Conservation (phyloP, 2,329 filamentous ascomycete genomes). For the Pyrenochaeta sp. region DNA sequence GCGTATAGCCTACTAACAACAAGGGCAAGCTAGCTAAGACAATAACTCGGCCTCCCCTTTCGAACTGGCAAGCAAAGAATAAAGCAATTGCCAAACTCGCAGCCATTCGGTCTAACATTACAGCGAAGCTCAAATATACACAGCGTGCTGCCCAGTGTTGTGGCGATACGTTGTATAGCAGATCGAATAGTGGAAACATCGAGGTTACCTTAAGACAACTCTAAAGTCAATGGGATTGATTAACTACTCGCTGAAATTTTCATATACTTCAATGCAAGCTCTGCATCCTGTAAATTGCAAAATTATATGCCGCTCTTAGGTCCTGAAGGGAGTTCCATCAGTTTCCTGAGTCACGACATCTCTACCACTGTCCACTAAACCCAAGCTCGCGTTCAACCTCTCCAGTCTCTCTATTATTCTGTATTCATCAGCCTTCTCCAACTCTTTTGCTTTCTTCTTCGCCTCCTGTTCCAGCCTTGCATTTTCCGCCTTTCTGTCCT, state of each 20-base stretch:
- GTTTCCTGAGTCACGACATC: neutral
- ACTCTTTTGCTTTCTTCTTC: constrained; percentile 2
- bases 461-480: neutral
- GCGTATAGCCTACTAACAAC: constrained; percentile 10
- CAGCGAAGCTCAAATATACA: neutral
- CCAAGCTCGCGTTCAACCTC: constrained; percentile 7
- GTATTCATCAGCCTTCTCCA: constrained; percentile 1
- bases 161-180: no score
- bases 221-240: no score
- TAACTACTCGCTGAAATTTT: no score
- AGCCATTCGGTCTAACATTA: neutral
- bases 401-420: constrained; percentile 12
- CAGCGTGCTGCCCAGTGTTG: no score
- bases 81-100: neutral
- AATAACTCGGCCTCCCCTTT: no score
- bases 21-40: neutral
- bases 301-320: no score
- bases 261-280: no score
- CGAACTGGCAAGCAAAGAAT: no score
- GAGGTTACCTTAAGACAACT: no score
- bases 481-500: constrained; percentile 18
- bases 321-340: no score
- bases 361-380: constrained; percentile 1
- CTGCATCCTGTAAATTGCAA: neutral
- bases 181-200: no score